These are phyloP conservation scores for Escallonia herrerae DNA, from an alignment of 129 eudicot genomes.

Conservation along the genomic window DNA sequence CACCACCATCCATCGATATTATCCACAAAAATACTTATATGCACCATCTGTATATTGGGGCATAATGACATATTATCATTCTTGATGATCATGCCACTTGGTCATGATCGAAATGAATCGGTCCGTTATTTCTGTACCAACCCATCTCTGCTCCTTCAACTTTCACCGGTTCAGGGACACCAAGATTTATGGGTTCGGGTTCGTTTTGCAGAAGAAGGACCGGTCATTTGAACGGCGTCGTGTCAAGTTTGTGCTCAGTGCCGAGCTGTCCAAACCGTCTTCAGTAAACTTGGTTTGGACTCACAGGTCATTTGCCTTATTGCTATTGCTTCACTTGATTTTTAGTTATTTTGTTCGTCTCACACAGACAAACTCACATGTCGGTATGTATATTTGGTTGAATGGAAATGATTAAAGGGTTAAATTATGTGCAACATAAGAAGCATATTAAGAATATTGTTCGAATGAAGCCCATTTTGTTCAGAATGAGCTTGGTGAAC, in stretches of 20 bases:
- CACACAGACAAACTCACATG: too few species aligned
- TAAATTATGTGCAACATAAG: too few species aligned
- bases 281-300: slow-evolving; percentile 58
- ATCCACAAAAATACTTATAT: not conserved
- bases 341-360: not conserved
- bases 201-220: slow-evolving; percentile 18
- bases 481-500: too few species aligned
- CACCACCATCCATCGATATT: not conserved
- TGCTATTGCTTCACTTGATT: not conserved
- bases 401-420: not conserved
- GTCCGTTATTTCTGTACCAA: slow-evolving; percentile 3
- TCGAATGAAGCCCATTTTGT: too few species aligned
- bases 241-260: slow-evolving; percentile 42
- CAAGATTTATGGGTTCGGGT: slow-evolving; percentile 10
- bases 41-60: too few species aligned
- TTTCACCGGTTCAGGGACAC: slow-evolving; percentile 4
- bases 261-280: slow-evolving; percentile 61
- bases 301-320: slow-evolving; percentile 41
- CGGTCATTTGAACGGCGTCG: slow-evolving; percentile 40
- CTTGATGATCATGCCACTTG: slow-evolving; percentile 34
- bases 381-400: not conserved
- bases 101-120: slow-evolving; percentile 28
- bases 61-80: slow-evolving; percentile 31
- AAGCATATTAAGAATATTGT: too few species aligned
- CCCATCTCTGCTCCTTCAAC: slow-evolving; percentile 20